Evolutionary conservation across 768 basidiomycete genomes (phyloP), one percentile per base, ranked within the genome.

Genomic region (Pluteus cervinus): DNA sequence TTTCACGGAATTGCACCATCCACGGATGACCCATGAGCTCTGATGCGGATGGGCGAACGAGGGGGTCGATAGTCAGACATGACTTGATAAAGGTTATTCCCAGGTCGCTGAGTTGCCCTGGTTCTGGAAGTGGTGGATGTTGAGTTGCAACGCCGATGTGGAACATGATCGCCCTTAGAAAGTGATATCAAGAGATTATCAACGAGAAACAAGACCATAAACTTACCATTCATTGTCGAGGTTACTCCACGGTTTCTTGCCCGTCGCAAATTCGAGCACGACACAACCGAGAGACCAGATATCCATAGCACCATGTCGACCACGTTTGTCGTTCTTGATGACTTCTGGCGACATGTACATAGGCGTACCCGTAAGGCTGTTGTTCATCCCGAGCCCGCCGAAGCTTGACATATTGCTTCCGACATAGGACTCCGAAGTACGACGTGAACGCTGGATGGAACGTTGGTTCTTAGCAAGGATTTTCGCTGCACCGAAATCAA

Each of bases 261-360:
- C 96, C 0, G 96, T 99, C 5, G 90, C 88, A 53, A 87, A 91
- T 57, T 99, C 93, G 21, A 98, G 75, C 10, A 98, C 81, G n/a
- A 98, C 91, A 54, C 96, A 98, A 12, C 96, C 96, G 40, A 97
- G 62, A 16, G 91, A 89, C 96, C 96, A 99, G 29, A 99, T 82
- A 56, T 99, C 96, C 87, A 96, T 96, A 8, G 94, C 90, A 12
- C 96, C 96, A 46, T 88, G 81, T 35, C 85, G 72, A 18, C 92
- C 91, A 10, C 80, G 69, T 45, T 74, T 82, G 50, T 94, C 90
- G 50, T 86, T 96, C 65, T 94, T 89, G 67, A 99, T 98, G 37
- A 96, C 80, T 56, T 99, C 96, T 2, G 96, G 96, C 4, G 93
- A 96, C 90, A 99, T 97, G 60, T 99, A 98, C 94, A 98, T 98